A percentile compares a stretch with the other conserved stretches of the same genome.
Evolutionary conservation across 2,329 filamentous ascomycete genomes (phyloP).

Genomic region (Pseudopithomyces maydicus): DNA sequence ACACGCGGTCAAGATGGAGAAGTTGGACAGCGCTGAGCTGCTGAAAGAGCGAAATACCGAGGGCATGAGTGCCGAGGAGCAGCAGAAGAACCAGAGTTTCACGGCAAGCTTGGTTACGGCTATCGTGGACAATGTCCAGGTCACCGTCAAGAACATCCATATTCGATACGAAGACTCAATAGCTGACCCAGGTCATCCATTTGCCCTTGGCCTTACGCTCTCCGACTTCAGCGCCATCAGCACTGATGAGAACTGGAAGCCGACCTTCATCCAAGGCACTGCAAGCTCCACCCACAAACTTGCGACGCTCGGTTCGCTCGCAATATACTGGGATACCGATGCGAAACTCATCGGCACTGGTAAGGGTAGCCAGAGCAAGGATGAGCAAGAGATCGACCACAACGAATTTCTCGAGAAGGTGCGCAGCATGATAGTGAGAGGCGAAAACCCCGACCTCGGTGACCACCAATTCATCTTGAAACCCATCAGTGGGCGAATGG

Average conservation of each 20-base stretch:
- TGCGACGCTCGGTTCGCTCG: slow-evolving; percentile 84
- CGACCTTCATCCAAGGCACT: slow-evolving; percentile 92
- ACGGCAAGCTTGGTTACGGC: slow-evolving; percentile 93
- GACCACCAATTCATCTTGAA: slow-evolving; percentile 93
- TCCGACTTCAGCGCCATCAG: slow-evolving; percentile 97
- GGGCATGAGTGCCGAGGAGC: slow-evolving; percentile 91
- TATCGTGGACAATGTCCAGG: slow-evolving; percentile 97
- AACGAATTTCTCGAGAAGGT: slow-evolving; percentile 79
- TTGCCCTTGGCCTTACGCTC: slow-evolving; percentile 88
- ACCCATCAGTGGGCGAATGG: slow-evolving; percentile 92
- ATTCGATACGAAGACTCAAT: slow-evolving; percentile 98
- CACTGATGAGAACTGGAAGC: slow-evolving; percentile 92
- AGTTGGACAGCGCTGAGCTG: slow-evolving; percentile 93
- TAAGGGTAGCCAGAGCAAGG: slow-evolving; percentile 68
- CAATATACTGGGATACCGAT: slow-evolving; percentile 98
- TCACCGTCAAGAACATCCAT: slow-evolving; percentile 98
- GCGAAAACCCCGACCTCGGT: slow-evolving; percentile 60
- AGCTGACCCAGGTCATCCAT: slow-evolving; percentile 91
- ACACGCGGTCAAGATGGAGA: slow-evolving; percentile 97
- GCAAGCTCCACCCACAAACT: slow-evolving; percentile 87
- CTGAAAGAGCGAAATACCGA: slow-evolving; percentile 91
- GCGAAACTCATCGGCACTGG: slow-evolving; percentile 81
- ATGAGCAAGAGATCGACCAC: slow-evolving; percentile 68
- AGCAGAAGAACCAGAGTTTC: slow-evolving; percentile 97
- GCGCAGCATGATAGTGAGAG: slow-evolving; percentile 76